Conservation (phyloP, 768 basidiomycete genomes). For the Hericium alpestre region DNA sequence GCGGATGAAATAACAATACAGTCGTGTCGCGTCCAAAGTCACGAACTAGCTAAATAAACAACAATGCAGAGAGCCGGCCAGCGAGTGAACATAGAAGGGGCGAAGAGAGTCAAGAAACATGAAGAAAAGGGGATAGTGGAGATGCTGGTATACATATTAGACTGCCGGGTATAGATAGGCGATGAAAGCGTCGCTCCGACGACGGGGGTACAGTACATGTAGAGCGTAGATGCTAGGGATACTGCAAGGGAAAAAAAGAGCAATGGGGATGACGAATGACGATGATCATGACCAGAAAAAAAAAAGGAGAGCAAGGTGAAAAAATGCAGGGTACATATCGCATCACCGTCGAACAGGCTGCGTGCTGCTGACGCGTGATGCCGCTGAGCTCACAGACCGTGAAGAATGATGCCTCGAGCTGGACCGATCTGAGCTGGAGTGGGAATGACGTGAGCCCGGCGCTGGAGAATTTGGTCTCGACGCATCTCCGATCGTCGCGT, state of each 20-base stretch:
- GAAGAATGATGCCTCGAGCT: conserved; percentile 2
- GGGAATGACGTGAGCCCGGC: neutral
- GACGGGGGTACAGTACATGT: too few species aligned
- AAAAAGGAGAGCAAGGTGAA: too few species aligned
- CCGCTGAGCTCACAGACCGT: neutral
- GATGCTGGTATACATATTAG: neutral
- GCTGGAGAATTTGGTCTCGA: conserved; percentile 3
- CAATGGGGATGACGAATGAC: too few species aligned
- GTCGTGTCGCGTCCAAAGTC: neutral
- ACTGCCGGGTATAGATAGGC: neutral
- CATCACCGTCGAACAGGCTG: neutral
- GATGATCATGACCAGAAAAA: too few species aligned
- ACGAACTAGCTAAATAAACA: neutral
- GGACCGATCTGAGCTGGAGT: too few species aligned
- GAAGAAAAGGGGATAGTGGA: neutral
- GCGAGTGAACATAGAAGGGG: neutral
- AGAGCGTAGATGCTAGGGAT: too few species aligned
- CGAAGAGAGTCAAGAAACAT: neutral
- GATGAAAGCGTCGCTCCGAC: neutral
- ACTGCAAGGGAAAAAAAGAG: too few species aligned
- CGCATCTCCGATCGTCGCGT: neutral
- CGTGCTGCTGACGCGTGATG: neutral
- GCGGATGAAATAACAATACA: neutral
- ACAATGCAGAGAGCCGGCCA: neutral
- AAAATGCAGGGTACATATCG: too few species aligned